Evolutionary conservation across 176 grass and related monocot species (phyloP).

Genomic region (Musa troglodytarum): DNA sequence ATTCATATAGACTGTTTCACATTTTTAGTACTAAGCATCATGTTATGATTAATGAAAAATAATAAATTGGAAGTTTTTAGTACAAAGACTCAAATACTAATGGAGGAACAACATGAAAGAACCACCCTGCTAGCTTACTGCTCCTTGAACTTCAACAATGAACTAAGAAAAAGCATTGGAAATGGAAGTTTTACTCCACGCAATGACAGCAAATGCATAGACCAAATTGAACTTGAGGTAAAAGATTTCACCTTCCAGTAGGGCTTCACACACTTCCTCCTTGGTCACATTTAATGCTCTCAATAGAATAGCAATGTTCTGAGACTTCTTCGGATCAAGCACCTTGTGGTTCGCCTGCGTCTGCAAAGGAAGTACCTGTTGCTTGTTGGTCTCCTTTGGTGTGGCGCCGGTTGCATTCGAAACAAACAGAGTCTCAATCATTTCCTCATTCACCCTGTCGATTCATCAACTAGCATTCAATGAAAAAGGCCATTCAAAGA

Average conservation of each 20-base stretch:
- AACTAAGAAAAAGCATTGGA: too few species aligned
- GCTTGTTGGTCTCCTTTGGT: slow-evolving; percentile 42
- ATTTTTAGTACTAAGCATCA: too few species aligned
- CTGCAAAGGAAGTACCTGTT: slow-evolving; percentile 4
- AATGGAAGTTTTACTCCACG: too few species aligned
- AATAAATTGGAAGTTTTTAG: too few species aligned
- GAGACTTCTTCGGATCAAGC: not conserved
- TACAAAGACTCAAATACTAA: too few species aligned
- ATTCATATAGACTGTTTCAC: too few species aligned
- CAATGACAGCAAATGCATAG: not conserved
- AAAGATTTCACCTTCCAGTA: slow-evolving; percentile 62
- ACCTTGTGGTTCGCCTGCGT: not conserved
- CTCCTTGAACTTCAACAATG: too few species aligned
- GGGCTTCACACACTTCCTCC: slow-evolving; percentile 68
- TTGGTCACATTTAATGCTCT: not conserved
- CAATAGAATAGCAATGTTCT: not conserved
- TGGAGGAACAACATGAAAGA: too few species aligned
- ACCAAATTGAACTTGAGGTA: not conserved
- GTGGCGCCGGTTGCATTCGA: slow-evolving; percentile 49
- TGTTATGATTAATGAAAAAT: too few species aligned
- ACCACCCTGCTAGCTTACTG: too few species aligned
- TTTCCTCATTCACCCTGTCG: slow-evolving; percentile 89
- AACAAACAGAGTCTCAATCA: slow-evolving; percentile 97
- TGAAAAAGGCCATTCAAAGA: not conserved
- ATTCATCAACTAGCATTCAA: slow-evolving; percentile 11